Evolutionary conservation across 1,284 basidiomycete genomes (phyloP), one percentile per base, ranked within the genome.

Genomic region (Heterobasidion irregulare): DNA sequence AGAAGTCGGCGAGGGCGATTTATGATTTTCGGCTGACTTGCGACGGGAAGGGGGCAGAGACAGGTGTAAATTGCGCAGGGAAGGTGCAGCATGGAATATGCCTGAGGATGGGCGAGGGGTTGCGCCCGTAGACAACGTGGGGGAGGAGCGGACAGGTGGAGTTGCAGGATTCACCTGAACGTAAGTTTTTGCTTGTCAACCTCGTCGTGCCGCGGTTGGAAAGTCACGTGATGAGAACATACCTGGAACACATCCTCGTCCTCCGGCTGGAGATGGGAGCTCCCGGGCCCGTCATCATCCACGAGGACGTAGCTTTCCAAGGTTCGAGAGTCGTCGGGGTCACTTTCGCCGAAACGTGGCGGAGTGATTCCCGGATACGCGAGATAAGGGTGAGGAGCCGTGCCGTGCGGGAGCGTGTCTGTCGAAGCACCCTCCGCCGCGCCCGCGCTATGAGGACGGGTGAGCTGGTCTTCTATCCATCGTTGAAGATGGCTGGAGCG

Each of bases 391-490:
- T 76, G 71, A 54, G 70, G 68, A 43, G 60, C 68, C 26, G 74
- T 67, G 38, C 68, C 65, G 34, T 69, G 58, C 35, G 58, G 56
- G 18, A 62, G 62, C 32, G 62, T 50, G 44, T 38, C 57, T 46
- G 44, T 61, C 56, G 26, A 59, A 47, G 47, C n/a, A 26, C 47
- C 47, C 6, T 47, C 47, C 13, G 16, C 18, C 32, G 47, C 16
- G 19, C 47, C 13, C 18, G 50, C 44, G 55, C 56, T 38, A 52
- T 52, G 52, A 47, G 48, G 57, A 44, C 38, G n/a, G 56, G 61
- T 57, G 58, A 80, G 80, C 64, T 86, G 82, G 49, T 87, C 83
- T 47, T 75, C 70, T 51, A 89, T 79, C 86, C 86, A 89, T 57
- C 77, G 80, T 61, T 83, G 76, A 55, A 88, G 72, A 65, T 80